Percentiles rank a stretch among this genome's conserved stretches.
Evolutionary conservation across 2,329 filamentous ascomycete species (phyloP).

Genomic region (Nigrospora osmanthi): DNA sequence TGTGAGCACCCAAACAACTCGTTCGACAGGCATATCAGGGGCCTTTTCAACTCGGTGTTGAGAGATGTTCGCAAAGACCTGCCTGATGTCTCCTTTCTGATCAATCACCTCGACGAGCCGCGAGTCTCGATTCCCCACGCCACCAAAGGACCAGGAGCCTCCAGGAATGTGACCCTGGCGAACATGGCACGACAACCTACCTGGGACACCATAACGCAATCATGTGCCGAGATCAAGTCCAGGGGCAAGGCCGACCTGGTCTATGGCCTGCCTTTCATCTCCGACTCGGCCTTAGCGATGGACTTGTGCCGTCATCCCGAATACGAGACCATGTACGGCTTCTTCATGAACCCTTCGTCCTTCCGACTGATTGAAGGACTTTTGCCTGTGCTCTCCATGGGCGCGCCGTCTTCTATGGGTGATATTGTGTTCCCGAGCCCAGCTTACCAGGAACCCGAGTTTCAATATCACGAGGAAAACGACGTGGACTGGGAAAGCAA

Average conservation of each 20-base stretch:
- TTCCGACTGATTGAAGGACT: slow-evolving; percentile 29
- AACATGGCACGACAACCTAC: slow-evolving; percentile 17
- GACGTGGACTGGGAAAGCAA: slow-evolving; percentile 44
- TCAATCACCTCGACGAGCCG: slow-evolving; percentile 42
- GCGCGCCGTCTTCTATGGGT: slow-evolving; percentile 35
- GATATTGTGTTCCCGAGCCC: slow-evolving; percentile 46
- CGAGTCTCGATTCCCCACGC: slow-evolving; percentile 24
- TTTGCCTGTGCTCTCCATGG: slow-evolving; percentile 39
- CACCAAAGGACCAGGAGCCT: too few species aligned
- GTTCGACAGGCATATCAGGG: slow-evolving; percentile 24
- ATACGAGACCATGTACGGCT: slow-evolving; percentile 33
- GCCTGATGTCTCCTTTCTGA: slow-evolving; percentile 31
- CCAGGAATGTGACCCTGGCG: slow-evolving; percentile 8
- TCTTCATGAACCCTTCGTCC: slow-evolving; percentile 33
- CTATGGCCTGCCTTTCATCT: slow-evolving; percentile 27
- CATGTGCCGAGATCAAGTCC: slow-evolving; percentile 12
- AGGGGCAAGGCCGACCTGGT: not conserved
- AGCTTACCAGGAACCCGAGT: slow-evolving; percentile 34
- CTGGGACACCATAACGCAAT: slow-evolving; percentile 23
- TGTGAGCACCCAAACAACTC: slow-evolving; percentile 24
- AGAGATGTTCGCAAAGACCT: slow-evolving; percentile 14
- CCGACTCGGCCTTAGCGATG: slow-evolving; percentile 13
- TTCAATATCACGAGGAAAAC: slow-evolving; percentile 28
- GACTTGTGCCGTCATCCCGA: slow-evolving; percentile 38
- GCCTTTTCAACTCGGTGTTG: slow-evolving; percentile 22